Evolutionary conservation across 2,329 filamentous ascomycete species (phyloP), one percentile per base, ranked within the genome.

Genomic region (Phaeosphaeria sp.): DNA sequence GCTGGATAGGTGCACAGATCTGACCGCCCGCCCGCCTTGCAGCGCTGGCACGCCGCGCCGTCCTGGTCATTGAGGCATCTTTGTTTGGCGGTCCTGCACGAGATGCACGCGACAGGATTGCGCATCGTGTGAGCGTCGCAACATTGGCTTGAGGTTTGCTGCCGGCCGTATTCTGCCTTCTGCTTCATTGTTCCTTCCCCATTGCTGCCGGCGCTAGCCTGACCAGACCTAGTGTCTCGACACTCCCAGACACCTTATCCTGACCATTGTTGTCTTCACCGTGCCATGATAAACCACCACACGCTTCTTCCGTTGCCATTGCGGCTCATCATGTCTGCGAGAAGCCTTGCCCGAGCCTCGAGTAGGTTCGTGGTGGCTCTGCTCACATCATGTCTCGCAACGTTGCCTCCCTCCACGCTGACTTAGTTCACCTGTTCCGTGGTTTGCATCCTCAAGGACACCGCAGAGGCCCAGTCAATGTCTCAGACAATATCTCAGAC

Each of bases 1-100:
- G 72, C 68, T 51, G 76, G 73, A 58, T 77, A 78, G 49, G 73
- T 59, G 66, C 77, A 78, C 4, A 63, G 62, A 18, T 71, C 66
- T 5, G 68, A 66, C 18, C 74, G 62, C 17, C 73, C 76, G 11
- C 64, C 62, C 21, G 70, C 65, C 59, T 71, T 73, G 69, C 77
- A 78, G 17, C 77, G 69, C 41, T 78, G 73, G 62, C 77, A 78
- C 7, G 76, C 75, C 53, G 47, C 76, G 74, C 36, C 64, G 64
- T 54, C 52, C 63, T 78, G 74, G 52, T 77, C 67, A 65, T 78
- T 76, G 54, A 78, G 72, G 66, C 76, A 78, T 60, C 73, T 72
- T 58, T 77, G 76, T 66, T 78, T 78, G 13, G 75, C 75, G 58
- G 68, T 74, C 42, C 76, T 69, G 51, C 76, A 78, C 42, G 75